A percentile compares a stretch with the other conserved stretches of the same genome.
phyloP scores from a whole-genome alignment of 257 asterid genomes.

The Vinca minor region DNA sequence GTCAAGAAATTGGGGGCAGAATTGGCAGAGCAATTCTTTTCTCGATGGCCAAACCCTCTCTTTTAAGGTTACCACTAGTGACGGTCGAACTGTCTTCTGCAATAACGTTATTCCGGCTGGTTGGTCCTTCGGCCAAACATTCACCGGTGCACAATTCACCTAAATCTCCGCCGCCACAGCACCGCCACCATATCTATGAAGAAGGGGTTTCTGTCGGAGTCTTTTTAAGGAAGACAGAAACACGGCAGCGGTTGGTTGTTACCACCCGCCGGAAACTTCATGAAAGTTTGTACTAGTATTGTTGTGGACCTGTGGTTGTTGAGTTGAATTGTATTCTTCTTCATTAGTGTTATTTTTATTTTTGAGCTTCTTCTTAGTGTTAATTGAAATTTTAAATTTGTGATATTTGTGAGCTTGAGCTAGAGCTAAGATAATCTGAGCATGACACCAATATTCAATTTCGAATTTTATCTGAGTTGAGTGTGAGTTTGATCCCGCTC shows the following conservation, averaged over 20 bases:
- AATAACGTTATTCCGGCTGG: constrained; percentile 28
- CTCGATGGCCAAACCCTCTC: constrained; percentile 45
- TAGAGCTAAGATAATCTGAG: too few relatives aligned
- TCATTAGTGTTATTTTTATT: too few relatives aligned
- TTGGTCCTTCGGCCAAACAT: constrained; percentile 44
- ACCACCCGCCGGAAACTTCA: constrained; percentile 18
- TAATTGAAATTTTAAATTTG: too few relatives aligned
- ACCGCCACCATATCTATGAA: too few relatives aligned
- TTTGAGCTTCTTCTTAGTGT: too few relatives aligned
- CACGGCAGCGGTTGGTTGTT: constrained; percentile 14
- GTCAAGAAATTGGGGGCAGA: constrained; percentile 56
- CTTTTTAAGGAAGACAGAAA: constrained; percentile 19
- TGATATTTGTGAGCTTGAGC: too few relatives aligned
- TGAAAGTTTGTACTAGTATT: neutral
- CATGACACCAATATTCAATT: too few relatives aligned
- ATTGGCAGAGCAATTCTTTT: constrained; percentile 45
- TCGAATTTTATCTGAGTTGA: too few relatives aligned
- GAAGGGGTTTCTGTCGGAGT: constrained; percentile 21
- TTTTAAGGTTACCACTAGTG: constrained; percentile 41
- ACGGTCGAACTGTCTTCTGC: constrained; percentile 26
- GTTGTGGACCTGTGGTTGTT: too few relatives aligned
- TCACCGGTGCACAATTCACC: constrained; percentile 31
- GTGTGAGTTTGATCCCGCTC: too few relatives aligned
- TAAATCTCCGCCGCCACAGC: neutral
- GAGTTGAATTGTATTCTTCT: too few relatives aligned